Evolutionary conservation across 2,329 filamentous ascomycete species (phyloP).

Genomic region (Clonostachys sp.): DNA sequence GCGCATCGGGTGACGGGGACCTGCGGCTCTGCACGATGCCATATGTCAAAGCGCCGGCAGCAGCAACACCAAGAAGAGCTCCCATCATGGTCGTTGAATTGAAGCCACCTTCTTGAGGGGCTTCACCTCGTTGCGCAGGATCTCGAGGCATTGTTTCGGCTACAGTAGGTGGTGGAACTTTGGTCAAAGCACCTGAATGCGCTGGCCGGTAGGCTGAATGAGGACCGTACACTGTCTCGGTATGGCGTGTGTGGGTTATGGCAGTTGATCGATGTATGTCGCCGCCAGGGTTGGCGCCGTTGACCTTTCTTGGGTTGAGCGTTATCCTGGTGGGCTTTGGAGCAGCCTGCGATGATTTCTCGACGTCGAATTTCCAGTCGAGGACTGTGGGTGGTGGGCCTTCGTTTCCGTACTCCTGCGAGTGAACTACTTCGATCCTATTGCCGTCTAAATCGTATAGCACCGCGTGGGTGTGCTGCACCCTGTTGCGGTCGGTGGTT

Average conservation of each 20-base stretch:
- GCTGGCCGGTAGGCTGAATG: background rate
- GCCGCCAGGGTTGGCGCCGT: background rate
- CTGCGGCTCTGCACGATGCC: conserved; percentile 46
- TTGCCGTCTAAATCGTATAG: conserved; percentile 81
- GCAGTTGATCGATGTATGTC: background rate
- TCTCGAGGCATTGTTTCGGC: background rate
- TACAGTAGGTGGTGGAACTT: background rate
- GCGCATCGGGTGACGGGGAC: background rate
- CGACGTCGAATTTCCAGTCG: conserved; percentile 39
- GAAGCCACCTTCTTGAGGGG: conserved; percentile 26
- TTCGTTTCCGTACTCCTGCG: background rate
- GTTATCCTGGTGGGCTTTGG: background rate
- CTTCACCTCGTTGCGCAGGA: background rate
- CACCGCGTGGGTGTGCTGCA: conserved; percentile 32
- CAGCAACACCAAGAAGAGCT: conserved; percentile 73
- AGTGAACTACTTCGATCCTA: conserved; percentile 66
- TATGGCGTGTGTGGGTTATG: background rate
- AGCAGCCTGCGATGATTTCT: background rate
- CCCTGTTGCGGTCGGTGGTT: conserved; percentile 16
- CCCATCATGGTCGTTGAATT: conserved; percentile 65
- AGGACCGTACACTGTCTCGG: background rate
- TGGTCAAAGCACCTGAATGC: no score
- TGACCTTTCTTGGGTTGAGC: background rate
- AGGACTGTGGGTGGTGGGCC: conserved; percentile 27
- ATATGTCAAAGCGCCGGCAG: conserved; percentile 61